Conservation (phyloP, 2,329 filamentous ascomycete species). For the Cladophialophora carrionii region DNA sequence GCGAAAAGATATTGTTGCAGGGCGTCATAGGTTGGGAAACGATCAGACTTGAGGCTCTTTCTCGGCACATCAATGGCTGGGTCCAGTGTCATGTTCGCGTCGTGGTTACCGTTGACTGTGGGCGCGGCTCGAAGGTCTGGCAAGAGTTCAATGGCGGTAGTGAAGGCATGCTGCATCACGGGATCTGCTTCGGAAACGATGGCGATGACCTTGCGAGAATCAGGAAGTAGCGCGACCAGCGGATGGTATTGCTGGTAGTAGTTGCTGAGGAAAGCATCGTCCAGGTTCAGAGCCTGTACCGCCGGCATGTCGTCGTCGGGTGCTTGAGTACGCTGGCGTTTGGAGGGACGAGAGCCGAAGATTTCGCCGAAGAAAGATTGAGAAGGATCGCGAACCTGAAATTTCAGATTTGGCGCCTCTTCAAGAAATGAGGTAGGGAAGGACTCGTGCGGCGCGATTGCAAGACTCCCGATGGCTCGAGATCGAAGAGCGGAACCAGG, state of each 20-base stretch:
- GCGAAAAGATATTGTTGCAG: constrained; percentile 23
- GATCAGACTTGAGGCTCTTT: constrained; percentile 4
- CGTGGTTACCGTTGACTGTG: constrained; percentile 25
- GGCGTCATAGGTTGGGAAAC: constrained; percentile 18
- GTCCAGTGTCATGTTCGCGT: constrained; percentile 7
- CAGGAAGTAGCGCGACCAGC: constrained; percentile 34
- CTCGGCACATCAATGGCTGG: constrained; percentile 8
- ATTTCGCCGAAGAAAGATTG: constrained; percentile 22
- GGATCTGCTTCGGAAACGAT: constrained; percentile 13
- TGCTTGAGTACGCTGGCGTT: constrained; percentile 25
- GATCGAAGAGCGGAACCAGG: constrained; percentile 11
- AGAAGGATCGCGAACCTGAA: constrained; percentile 13
- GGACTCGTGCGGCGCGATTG: constrained; percentile 37
- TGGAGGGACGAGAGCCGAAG: constrained; percentile 26
- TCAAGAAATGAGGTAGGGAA: constrained; percentile 20
- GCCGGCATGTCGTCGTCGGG: constrained; percentile 10
- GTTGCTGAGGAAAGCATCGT: constrained; percentile 19
- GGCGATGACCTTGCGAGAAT: constrained; percentile 20
- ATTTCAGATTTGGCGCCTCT: constrained; percentile 14
- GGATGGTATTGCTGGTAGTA: constrained; percentile 36
- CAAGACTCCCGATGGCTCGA: constrained; percentile 33
- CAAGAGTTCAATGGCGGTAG: constrained; percentile 23
- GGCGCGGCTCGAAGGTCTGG: constrained; percentile 2
- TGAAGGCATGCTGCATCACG: constrained; percentile 25
- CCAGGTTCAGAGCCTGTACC: constrained; percentile 13